phyloP scores from a whole-genome alignment of 768 basidiomycete species.

The Strobilomyces dryophilus region DNA sequence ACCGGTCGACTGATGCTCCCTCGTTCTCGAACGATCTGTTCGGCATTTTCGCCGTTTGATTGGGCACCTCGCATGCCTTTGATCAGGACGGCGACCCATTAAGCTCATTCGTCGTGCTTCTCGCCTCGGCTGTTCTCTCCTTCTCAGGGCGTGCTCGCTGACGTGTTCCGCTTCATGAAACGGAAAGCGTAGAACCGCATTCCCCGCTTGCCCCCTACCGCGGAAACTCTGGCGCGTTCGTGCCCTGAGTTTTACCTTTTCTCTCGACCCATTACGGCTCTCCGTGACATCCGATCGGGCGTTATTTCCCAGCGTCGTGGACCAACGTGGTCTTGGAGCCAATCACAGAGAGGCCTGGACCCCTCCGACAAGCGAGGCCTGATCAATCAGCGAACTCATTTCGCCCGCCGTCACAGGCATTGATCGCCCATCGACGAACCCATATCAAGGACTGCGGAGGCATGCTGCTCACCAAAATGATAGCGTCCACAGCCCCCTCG shows the following conservation, averaged over 20 bases:
- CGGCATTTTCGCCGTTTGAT: background rate
- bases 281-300: constrained; percentile 3
- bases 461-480: background rate
- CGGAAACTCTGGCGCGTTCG: constrained; percentile 3
- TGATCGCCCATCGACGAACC: background rate
- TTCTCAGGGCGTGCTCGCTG: constrained; percentile 11
- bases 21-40: constrained; percentile 7
- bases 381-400: constrained; percentile 1
- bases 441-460: background rate
- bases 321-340: constrained; percentile 12
- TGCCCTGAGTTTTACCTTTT: constrained; percentile 9
- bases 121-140: background rate
- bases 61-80: background rate
- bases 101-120: constrained; percentile 7
- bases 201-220: constrained; percentile 9
- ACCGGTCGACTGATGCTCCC: constrained; percentile 7
- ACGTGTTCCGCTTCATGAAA: constrained; percentile 11
- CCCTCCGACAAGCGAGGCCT: background rate
- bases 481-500: constrained; percentile 1
- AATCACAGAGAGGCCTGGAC: constrained; percentile 5
- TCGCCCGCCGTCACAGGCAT: background rate
- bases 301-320: background rate
- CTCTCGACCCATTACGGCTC: background rate
- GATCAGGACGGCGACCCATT: constrained; percentile 18
- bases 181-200: constrained; percentile 1